These are phyloP conservation scores for Myriosclerotinia scirpicola DNA, from an alignment of 2,329 filamentous ascomycete species.

Conservation along the genomic window DNA sequence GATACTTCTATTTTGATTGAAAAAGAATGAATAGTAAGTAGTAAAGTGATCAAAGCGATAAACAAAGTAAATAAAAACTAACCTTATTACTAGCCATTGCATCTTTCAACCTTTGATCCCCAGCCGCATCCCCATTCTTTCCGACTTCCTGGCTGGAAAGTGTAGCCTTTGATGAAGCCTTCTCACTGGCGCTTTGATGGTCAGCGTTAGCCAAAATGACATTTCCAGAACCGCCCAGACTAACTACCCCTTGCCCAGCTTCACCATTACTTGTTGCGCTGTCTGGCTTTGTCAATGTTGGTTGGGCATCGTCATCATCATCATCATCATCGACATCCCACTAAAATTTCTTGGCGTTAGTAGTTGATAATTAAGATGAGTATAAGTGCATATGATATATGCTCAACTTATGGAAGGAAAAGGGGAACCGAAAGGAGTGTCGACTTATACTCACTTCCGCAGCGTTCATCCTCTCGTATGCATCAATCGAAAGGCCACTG, in stretches of 20 bases:
- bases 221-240: not conserved
- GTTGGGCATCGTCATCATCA: not conserved
- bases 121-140: not conserved
- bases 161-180: not conserved
- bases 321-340: conserved; percentile 3
- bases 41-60: not conserved
- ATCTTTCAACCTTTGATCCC: not conserved
- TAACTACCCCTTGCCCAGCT: not conserved
- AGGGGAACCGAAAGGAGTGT: not conserved
- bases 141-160: not conserved
- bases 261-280: not conserved
- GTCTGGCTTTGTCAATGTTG: not conserved
- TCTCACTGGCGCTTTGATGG: not conserved
- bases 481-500: conserved; percentile 5
- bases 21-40: not conserved
- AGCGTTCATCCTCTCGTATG: not conserved
- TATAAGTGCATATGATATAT: not conserved
- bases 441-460: conserved; percentile 6
- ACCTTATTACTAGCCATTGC: not conserved
- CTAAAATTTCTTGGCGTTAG: not conserved
- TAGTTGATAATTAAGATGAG: not conserved
- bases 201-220: not conserved
- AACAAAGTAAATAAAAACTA: not conserved
- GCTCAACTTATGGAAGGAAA: no score
- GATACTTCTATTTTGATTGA: no score